Percentiles rank a stretch among this genome's conserved stretches.
These are phyloP conservation scores for Pseudogymnoascus sp. DNA, from an alignment of 2,329 filamentous ascomycete genomes.

Conservation along the genomic window DNA sequence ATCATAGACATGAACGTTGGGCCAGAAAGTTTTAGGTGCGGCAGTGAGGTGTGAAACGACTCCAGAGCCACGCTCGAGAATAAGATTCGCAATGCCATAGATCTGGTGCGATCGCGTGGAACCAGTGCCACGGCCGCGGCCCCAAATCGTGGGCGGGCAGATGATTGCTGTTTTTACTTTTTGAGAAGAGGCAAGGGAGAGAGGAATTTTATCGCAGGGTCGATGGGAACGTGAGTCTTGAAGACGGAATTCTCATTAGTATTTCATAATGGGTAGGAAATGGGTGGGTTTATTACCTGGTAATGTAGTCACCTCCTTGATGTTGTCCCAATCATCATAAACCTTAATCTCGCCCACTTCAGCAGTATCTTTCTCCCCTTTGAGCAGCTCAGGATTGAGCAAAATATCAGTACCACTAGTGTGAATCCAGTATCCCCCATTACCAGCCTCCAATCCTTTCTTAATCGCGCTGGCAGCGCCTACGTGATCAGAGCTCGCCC, in stretches of 20 bases:
- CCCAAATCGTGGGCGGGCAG: slow-evolving; percentile 57
- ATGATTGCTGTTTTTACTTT: slow-evolving; percentile 52
- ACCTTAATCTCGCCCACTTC: slow-evolving; percentile 36
- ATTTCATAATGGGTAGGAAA: background rate
- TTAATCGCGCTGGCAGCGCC: slow-evolving; percentile 37
- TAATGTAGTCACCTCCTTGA: slow-evolving; percentile 41
- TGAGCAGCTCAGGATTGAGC: background rate
- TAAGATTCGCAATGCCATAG: slow-evolving; percentile 41
- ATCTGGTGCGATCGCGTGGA: slow-evolving; percentile 47
- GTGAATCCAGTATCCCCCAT: slow-evolving; percentile 44
- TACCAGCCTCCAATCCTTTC: slow-evolving; percentile 36
- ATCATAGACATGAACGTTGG: slow-evolving; percentile 51
- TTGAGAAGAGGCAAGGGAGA: slow-evolving; percentile 32
- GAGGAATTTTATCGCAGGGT: slow-evolving; percentile 60
- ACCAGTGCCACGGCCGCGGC: slow-evolving; percentile 45
- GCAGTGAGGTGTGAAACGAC: slow-evolving; percentile 41
- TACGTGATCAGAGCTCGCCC: slow-evolving; percentile 32
- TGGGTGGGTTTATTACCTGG: background rate
- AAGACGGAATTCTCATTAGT: slow-evolving; percentile 25
- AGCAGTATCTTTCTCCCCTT: slow-evolving; percentile 20
- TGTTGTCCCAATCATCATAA: slow-evolving; percentile 52
- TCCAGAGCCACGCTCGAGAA: slow-evolving; percentile 39
- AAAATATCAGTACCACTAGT: slow-evolving; percentile 41
- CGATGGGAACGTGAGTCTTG: slow-evolving; percentile 54
- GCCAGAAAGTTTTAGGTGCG: slow-evolving; percentile 40